Conservation (phyloP, 2,329 filamentous ascomycete species). For the Cladosporium sp. region DNA sequence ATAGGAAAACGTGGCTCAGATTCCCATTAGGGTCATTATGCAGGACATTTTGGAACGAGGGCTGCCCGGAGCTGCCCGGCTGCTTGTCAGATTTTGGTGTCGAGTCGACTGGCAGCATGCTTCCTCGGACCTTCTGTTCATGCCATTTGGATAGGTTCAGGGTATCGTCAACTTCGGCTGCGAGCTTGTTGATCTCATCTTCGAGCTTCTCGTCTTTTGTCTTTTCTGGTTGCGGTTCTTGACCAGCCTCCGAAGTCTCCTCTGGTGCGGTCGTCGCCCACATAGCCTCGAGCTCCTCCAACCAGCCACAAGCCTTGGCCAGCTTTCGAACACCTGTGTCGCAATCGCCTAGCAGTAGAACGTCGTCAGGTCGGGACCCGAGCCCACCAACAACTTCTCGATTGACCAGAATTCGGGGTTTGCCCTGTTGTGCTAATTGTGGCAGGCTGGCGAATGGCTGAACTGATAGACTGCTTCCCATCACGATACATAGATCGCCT, state of each 20-base stretch:
- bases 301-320: slow-evolving; percentile 78
- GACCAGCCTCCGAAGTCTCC: slow-evolving; percentile 25
- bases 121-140: slow-evolving; percentile 31
- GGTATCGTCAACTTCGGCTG: slow-evolving; percentile 54
- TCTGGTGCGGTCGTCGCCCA: slow-evolving; percentile 66
- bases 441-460: slow-evolving; percentile 86
- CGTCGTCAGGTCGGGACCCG: slow-evolving; percentile 76
- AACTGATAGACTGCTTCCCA: slow-evolving; percentile 84
- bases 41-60: neutral
- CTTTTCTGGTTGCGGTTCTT: slow-evolving; percentile 26
- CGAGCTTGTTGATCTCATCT: slow-evolving; percentile 56
- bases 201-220: slow-evolving; percentile 54
- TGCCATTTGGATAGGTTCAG: slow-evolving; percentile 47
- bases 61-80: slow-evolving; percentile 1
- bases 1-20: slow-evolving; percentile 3
- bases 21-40: slow-evolving; percentile 2
- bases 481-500: slow-evolving; percentile 76
- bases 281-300: slow-evolving; percentile 70
- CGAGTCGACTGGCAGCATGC: neutral
- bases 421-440: slow-evolving; percentile 53
- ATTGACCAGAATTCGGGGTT: slow-evolving; percentile 83
- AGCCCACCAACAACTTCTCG: slow-evolving; percentile 75
- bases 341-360: slow-evolving; percentile 76
- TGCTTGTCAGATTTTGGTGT: neutral
- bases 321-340: slow-evolving; percentile 76